These are phyloP conservation scores for Oryza brachyantha DNA, from an alignment of 176 grass and related monocot genomes.

Conservation along the genomic window DNA sequence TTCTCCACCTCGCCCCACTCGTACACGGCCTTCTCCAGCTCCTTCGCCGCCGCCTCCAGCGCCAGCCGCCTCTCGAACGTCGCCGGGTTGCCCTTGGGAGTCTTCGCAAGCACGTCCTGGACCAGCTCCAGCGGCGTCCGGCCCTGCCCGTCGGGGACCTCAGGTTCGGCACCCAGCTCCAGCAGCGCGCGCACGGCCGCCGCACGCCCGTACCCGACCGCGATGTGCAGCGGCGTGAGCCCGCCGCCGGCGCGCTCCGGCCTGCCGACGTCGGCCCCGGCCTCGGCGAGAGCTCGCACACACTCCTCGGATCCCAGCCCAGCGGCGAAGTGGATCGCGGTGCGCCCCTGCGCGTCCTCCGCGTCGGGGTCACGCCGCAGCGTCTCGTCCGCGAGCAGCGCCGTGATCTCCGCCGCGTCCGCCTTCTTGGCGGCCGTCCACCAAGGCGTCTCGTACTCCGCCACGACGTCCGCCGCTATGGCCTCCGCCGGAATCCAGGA, in stretches of 20 bases:
- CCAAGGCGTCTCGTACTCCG: constrained; percentile 85
- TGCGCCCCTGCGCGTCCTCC: constrained; percentile 78
- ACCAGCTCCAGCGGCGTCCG: constrained; percentile 62
- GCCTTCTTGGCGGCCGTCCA: constrained; percentile 82
- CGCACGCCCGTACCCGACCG: constrained; percentile 67
- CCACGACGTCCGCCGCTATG: constrained; percentile 75
- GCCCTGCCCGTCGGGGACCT: constrained; percentile 54
- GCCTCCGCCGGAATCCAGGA: constrained; percentile 65
- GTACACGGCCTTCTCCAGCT: constrained; percentile 90
- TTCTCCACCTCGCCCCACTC: constrained; percentile 92
- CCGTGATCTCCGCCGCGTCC: constrained; percentile 43
- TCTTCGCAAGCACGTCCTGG: constrained; percentile 60
- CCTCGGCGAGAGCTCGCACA: constrained; percentile 55
- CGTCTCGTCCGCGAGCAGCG: constrained; percentile 57
- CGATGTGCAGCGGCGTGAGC: constrained; percentile 74
- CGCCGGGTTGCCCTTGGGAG: constrained; percentile 68
- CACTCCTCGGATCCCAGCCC: constrained; percentile 88
- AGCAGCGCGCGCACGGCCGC: constrained; percentile 53
- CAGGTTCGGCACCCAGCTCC: constrained; percentile 67
- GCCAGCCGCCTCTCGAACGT: constrained; percentile 67
- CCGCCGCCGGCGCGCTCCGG: constrained; percentile 62
- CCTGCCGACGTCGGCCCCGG: constrained; percentile 50
- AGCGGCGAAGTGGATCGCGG: constrained; percentile 74
- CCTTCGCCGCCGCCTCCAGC: constrained; percentile 57
- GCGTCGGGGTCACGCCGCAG: constrained; percentile 63